Base-by-base conservation (phyloP, 352 stramenopile genomes). In the Phytopythium vexans region DNA sequence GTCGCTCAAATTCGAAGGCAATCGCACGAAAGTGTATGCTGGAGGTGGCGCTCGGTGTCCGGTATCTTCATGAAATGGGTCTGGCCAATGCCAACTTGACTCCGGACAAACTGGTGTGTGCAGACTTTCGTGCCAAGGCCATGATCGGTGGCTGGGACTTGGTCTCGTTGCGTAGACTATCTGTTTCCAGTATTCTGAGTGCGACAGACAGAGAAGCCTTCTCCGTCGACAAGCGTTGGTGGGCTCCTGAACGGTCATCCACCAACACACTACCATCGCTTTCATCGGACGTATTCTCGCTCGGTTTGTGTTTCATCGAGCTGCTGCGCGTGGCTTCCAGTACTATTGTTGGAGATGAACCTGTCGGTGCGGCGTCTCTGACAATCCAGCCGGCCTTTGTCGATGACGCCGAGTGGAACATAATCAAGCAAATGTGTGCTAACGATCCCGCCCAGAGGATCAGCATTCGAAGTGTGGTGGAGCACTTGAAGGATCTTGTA, bases 401-500 rank as follows among this genome's bases (percentile, higher is more conserved):
- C 12, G 44, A 51, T 6, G 33, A 57, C 12, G 37, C 38, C 0
- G 54, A 72, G 54, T 72, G 59, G 64, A 50, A 62, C 33, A 49
- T 72, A 27, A 41, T 72, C 33, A n/a, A 66, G 50, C 21, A 40
- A 34, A 72, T 68, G 64, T 68, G 54, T 42, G 48, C 48, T 16
- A 52, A 31, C 7, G 42, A 15, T 11, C 54, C 54, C 14, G 39
- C 45, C 3, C 41, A 34, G 33, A 34, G 55, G 55, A 55, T 41
- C 33, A 68, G 51, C 12, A 72, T 68, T 51, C 62, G 59, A 54
- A 64, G 65, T 37, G 59, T 68, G n/a, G 55, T 72, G 41, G 59
- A 68, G 16, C 64, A 65, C 48, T 35, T 72, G 6, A 61, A 60
- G 51, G 21, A 40, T 32, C 60, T 66, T 41, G 39, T 56, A 16